phyloP scores from a whole-genome alignment of 2,329 filamentous ascomycete genomes.

The Acrocalymma vagum region DNA sequence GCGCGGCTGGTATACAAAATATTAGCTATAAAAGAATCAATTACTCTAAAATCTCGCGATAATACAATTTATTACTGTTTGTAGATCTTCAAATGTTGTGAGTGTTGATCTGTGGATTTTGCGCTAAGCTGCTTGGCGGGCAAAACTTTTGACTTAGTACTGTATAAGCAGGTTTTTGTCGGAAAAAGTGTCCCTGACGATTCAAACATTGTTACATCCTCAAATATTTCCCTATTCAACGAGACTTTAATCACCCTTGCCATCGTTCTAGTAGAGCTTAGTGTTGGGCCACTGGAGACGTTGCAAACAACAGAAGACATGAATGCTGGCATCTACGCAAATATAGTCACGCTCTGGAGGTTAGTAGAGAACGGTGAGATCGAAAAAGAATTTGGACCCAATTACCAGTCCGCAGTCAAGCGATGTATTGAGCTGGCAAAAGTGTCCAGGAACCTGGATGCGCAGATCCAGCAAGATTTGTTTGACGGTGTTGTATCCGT shows the following conservation, averaged over 20 bases:
- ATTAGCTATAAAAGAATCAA: no score
- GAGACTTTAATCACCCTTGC: constrained; percentile 4
- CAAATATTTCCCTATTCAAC: constrained; percentile 1
- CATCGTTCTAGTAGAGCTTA: constrained; percentile 4
- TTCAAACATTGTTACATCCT: neutral
- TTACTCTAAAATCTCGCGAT: no score
- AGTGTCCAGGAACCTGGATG: constrained; percentile 1
- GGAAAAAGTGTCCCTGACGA: neutral
- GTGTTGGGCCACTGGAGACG: constrained; percentile 7
- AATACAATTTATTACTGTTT: no score
- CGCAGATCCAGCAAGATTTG: constrained; percentile 5
- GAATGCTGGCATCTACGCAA: neutral
- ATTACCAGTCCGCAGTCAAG: constrained; percentile 4
- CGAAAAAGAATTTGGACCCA: constrained; percentile 3
- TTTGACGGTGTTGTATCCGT: constrained; percentile 6
- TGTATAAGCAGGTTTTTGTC: no score
- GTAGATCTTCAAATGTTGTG: no score
- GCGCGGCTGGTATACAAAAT: no score
- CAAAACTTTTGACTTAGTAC: no score
- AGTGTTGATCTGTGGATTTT: no score
- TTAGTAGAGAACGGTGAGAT: constrained; percentile 1
- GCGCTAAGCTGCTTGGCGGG: no score
- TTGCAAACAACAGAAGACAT: constrained; percentile 7
- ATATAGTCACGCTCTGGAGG: constrained; percentile 2
- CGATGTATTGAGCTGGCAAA: constrained; percentile 6